Evolutionary conservation across 495 filamentous ascomycete species (phyloP), one percentile per base, ranked within the genome.

Genomic region (Geopyxis carbonaria): DNA sequence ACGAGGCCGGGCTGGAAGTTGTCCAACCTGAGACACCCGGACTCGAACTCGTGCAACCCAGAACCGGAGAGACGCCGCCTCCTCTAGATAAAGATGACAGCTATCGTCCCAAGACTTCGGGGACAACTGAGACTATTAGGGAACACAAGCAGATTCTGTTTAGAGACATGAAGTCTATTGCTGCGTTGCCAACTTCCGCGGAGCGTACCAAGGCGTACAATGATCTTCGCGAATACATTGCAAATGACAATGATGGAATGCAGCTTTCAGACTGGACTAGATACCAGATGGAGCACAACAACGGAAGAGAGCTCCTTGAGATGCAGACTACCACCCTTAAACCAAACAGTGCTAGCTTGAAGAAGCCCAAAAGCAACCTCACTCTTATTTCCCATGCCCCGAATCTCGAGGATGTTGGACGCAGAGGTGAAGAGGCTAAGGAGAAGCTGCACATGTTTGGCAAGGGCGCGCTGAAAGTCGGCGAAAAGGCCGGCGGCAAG

Each of bases 281-380:
- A 15, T 46, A 45, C 16, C 53, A 54, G 45, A 48, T 53, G 31
- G 38, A 54, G 15, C 50, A 54, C 33, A 49, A 53, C 14, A 40
- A 48, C 5, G 51, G 50, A 5, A 16, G 38, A 15, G 35, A 48
- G 31, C 14, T 53, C n/a, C 39, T 49, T 20, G 29, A 31, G 15
- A 33, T 41, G 2, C 14, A 32, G 3, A n/a, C 25, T 9, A 7
- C 38, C 9, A 18, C 14, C 22, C 28, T 32, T 15, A n/a, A n/a
- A n/a, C n/a, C n/a, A n/a, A n/a, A n/a, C n/a, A n/a, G n/a, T n/a
- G n/a, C n/a, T n/a, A 8, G 11, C n/a, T 6, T 20, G 27, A 28
- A 20, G 22, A 40, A 40, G 37, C 15, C 14, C n/a, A 41, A 32
- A 22, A 41, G 38, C 20, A 25, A 20, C 19, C 21, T 33, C 9